phyloP scores from a whole-genome alignment of 2,329 filamentous ascomycete genomes.

The Clathrospora elynae region DNA sequence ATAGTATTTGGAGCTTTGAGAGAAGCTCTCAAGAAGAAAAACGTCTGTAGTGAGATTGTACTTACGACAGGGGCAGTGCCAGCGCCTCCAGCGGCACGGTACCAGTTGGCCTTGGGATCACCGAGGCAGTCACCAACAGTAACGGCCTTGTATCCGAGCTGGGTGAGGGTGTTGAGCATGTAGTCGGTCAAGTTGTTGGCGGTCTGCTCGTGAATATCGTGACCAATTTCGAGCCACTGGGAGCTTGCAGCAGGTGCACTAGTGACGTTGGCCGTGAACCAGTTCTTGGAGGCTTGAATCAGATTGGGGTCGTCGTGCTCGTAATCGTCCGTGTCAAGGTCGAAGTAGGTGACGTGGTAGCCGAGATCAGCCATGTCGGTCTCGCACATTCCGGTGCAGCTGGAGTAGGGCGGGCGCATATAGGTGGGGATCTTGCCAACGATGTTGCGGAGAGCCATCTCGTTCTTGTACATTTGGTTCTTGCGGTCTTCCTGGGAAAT shows the following conservation, averaged over 20 bases:
- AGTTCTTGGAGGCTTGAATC: constrained; percentile 60
- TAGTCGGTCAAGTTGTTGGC: constrained; percentile 52
- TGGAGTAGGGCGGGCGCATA: constrained; percentile 57
- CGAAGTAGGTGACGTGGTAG: constrained; percentile 66
- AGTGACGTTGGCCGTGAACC: constrained; percentile 56
- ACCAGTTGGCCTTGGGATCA: constrained; percentile 55
- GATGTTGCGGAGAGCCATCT: constrained; percentile 62
- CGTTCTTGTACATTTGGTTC: constrained; percentile 59
- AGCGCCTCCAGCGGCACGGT: constrained; percentile 49
- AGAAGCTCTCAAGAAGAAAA: constrained; percentile 7
- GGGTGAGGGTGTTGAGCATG: constrained; percentile 50
- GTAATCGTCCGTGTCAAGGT: constrained; percentile 67
- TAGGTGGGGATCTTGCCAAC: constrained; percentile 62
- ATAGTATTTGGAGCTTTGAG: background rate
- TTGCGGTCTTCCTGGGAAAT: constrained; percentile 52
- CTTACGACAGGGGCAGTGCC: constrained; percentile 37
- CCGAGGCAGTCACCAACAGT: constrained; percentile 56
- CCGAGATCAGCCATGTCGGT: constrained; percentile 53
- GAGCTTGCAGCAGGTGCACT: constrained; percentile 27
- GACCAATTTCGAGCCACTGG: constrained; percentile 60
- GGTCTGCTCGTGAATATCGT: constrained; percentile 56
- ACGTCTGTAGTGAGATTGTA: constrained; percentile 2
- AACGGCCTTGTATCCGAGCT: constrained; percentile 52
- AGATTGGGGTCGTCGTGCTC: constrained; percentile 56
- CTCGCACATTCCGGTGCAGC: constrained; percentile 52